Evolutionary conservation across 306 rosid species (phyloP).

Genomic region (Fagus sylvatica): DNA sequence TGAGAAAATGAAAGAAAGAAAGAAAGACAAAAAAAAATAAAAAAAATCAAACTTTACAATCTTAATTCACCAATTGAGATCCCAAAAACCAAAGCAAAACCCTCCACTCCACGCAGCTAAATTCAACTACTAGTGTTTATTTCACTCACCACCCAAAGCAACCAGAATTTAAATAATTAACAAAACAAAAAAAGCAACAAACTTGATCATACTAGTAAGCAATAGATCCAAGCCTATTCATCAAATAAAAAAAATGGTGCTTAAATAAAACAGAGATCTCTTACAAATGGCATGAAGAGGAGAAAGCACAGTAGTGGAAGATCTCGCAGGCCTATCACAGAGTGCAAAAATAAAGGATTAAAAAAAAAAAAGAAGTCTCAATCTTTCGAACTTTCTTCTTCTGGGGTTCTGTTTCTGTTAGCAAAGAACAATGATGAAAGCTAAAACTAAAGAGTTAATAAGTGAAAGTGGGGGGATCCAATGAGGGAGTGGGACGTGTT

Average conservation of each 20-base stretch:
- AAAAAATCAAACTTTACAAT: neutral
- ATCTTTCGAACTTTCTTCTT: neutral
- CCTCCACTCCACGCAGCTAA: neutral
- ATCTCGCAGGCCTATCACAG: slow-evolving; percentile 31
- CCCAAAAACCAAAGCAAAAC: neutral
- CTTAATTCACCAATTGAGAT: neutral
- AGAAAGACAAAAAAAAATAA: neutral
- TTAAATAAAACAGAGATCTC: slow-evolving; percentile 18
- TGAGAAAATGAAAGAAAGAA: neutral
- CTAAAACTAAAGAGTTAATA: neutral
- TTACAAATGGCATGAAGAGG: slow-evolving; percentile 51
- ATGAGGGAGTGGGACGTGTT: neutral
- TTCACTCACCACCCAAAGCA: neutral
- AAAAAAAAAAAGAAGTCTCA: neutral
- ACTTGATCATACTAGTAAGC: neutral
- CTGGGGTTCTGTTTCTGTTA: neutral
- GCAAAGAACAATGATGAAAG: slow-evolving; percentile 14
- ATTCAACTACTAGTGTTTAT: neutral
- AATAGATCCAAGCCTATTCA: neutral
- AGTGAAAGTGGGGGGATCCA: slow-evolving; percentile 10
- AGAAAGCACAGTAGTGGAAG: slow-evolving; percentile 36
- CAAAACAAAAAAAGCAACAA: neutral
- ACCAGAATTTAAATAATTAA: neutral
- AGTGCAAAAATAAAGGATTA: too few species aligned
- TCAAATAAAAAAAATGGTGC: neutral